Evolutionary conservation across 768 basidiomycete genomes (phyloP).

Genomic region (Termitomyces sp.): DNA sequence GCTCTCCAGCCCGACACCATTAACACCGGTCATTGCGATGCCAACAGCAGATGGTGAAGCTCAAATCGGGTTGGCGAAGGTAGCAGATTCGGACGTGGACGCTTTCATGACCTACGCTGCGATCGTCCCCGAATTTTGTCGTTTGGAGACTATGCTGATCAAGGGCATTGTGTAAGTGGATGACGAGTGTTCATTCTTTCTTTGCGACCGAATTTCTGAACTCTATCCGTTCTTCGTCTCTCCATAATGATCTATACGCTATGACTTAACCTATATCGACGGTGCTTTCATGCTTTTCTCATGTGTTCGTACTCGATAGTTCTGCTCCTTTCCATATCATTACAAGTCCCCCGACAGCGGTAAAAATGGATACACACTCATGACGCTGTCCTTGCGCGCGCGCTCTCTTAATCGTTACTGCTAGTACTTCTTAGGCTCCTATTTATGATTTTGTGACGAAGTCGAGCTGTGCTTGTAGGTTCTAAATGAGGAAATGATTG

Average conservation of each 20-base stretch:
- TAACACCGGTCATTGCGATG: conserved; percentile 68
- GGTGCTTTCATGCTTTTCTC: conserved; percentile 11
- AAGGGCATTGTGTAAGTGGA: conserved; percentile 47
- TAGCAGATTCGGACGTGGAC: conserved; percentile 80
- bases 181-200: neutral
- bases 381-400: conserved; percentile 7
- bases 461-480: neutral
- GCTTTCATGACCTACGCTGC: conserved; percentile 83
- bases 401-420: conserved; percentile 7
- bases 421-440: neutral
- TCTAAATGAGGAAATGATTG: too few relatives aligned
- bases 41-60: conserved; percentile 68
- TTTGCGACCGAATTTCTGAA: neutral
- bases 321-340: neutral
- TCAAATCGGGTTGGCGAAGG: conserved; percentile 73
- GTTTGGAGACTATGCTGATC: conserved; percentile 73
- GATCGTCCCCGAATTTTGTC: conserved; percentile 78
- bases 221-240: neutral
- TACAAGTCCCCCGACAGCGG: conserved; percentile 1
- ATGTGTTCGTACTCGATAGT: conserved; percentile 3
- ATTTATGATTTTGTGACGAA: conserved; percentile 2
- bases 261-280: conserved; percentile 2
- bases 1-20: conserved; percentile 48
- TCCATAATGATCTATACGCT: conserved; percentile 6
- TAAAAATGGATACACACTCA: conserved; percentile 14